These are phyloP conservation scores for Rhodotorula babjevae DNA, from an alignment of 768 basidiomycete species.

Conservation along the genomic window DNA sequence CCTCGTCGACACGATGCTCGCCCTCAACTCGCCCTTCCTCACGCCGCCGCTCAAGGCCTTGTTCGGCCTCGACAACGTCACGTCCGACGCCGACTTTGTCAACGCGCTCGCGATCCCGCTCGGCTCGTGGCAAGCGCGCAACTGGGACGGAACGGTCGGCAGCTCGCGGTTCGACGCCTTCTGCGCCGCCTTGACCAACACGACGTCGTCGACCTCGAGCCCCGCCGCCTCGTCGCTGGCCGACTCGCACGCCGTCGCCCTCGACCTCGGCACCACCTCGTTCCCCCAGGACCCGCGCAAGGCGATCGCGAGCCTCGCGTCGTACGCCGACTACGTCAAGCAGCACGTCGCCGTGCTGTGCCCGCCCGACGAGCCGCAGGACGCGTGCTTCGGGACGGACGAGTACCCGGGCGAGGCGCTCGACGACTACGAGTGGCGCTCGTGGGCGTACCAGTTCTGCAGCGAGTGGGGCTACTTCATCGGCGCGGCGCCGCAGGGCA, in stretches of 20 bases:
- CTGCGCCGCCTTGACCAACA: constrained; percentile 31
- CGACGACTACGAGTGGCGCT: constrained; percentile 66
- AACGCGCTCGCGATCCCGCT: constrained; percentile 66
- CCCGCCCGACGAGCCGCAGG: constrained; percentile 52
- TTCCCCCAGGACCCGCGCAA: constrained; percentile 24
- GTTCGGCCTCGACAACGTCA: constrained; percentile 67
- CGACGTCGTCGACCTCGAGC: background rate
- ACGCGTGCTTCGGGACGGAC: constrained; percentile 78
- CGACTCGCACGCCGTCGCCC: background rate
- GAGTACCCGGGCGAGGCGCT: constrained; percentile 62
- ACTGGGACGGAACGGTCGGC: constrained; percentile 73
- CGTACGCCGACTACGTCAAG: constrained; percentile 73
- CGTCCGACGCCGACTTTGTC: constrained; percentile 73
- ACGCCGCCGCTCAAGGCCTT: constrained; percentile 61
- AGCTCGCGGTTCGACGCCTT: constrained; percentile 65
- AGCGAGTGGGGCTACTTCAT: constrained; percentile 87
- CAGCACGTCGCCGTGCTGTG: constrained; percentile 57
- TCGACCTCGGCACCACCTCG: constrained; percentile 40
- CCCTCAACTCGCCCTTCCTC: constrained; percentile 49
- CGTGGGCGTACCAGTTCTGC: constrained; percentile 67
- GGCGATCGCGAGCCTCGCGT: constrained; percentile 42
- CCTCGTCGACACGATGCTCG: constrained; percentile 62
- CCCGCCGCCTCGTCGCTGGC: constrained; percentile 25
- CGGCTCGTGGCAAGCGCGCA: constrained; percentile 72
- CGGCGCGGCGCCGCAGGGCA: constrained; percentile 52